These are phyloP conservation scores for Lasiodiplodia citricola DNA, from an alignment of 2,329 filamentous ascomycete genomes.

Conservation along the genomic window DNA sequence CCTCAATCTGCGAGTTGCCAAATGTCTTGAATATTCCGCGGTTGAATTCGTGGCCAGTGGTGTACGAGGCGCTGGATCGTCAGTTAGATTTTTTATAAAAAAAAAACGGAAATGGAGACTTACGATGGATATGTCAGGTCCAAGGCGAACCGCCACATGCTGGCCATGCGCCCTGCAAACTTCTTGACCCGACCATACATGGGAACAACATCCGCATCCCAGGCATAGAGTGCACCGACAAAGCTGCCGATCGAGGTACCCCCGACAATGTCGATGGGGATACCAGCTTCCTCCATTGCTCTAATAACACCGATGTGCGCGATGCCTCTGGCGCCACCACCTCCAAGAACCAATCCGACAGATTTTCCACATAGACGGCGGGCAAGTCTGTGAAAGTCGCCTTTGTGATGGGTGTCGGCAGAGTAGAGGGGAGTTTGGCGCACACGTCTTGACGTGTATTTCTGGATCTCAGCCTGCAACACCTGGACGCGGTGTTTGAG, in stretches of 20 bases:
- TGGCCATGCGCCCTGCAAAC: conserved; percentile 97
- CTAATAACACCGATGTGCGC: conserved; percentile 93
- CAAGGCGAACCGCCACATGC: conserved; percentile 97
- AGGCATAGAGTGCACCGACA: conserved; percentile 91
- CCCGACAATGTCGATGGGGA: conserved; percentile 93
- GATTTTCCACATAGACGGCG: conserved; percentile 91
- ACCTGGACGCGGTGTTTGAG: conserved; percentile 94
- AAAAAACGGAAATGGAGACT: conserved; percentile 29
- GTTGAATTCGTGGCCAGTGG: conserved; percentile 98
- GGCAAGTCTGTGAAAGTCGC: conserved; percentile 93
- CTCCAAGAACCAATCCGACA: conserved; percentile 90
- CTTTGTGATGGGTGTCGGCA: conserved; percentile 89
- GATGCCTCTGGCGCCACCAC: conserved; percentile 89
- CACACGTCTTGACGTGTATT: conserved; percentile 94
- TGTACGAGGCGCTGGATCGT: conserved; percentile 74
- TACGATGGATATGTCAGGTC: conserved; percentile 92
- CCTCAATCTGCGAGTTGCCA: conserved; percentile 94
- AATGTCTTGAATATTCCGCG: conserved; percentile 99
- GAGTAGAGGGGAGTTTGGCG: conserved; percentile 88
- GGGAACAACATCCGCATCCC: conserved; percentile 94
- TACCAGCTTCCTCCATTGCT: conserved; percentile 92
- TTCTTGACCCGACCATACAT: conserved; percentile 98
- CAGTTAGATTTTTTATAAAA: background rate
- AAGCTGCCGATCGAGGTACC: conserved; percentile 97
- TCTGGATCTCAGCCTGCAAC: conserved; percentile 94